Evolutionary conservation across 2,329 filamentous ascomycete species (phyloP).

Genomic region (Stromatinia cepivora): DNA sequence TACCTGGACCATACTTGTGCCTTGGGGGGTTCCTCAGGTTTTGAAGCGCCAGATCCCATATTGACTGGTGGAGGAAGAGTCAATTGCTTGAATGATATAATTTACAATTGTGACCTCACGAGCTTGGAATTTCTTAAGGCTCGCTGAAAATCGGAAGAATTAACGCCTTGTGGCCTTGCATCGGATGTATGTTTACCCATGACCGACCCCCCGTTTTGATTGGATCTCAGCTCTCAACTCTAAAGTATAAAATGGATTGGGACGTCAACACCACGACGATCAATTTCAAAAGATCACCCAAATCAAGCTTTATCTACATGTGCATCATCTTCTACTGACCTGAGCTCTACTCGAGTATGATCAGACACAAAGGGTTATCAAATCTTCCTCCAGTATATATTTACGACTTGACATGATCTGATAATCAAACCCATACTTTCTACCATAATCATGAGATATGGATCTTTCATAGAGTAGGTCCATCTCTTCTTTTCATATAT

Average conservation of each 20-base stretch:
- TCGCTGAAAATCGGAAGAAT: conserved; percentile 7
- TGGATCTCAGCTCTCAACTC: background rate
- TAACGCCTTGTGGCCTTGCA: conserved; percentile 7
- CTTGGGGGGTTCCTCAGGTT: conserved; percentile 34
- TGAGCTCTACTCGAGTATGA: background rate
- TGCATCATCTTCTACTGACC: background rate
- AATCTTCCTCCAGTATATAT: background rate
- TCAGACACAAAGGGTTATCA: background rate
- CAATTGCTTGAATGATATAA: conserved; percentile 15
- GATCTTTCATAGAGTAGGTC: background rate
- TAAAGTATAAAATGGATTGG: background rate
- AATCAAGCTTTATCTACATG: background rate
- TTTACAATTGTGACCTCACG: conserved; percentile 16
- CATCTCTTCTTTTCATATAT: conserved; percentile 1
- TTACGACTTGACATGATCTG: background rate
- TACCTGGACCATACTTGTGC: conserved; percentile 40
- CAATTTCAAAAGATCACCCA: conserved; percentile 4
- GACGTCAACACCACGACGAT: background rate
- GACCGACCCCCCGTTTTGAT: background rate
- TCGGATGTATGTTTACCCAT: background rate
- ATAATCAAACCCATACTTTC: background rate
- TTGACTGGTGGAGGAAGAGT: conserved; percentile 26
- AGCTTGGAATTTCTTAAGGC: conserved; percentile 29
- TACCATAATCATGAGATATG: background rate
- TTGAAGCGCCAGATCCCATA: conserved; percentile 40